Evolutionary conservation across 208 protist genomes (phyloP), one percentile per base, ranked within the genome.

Genomic region (Perkinsela sp.): DNA sequence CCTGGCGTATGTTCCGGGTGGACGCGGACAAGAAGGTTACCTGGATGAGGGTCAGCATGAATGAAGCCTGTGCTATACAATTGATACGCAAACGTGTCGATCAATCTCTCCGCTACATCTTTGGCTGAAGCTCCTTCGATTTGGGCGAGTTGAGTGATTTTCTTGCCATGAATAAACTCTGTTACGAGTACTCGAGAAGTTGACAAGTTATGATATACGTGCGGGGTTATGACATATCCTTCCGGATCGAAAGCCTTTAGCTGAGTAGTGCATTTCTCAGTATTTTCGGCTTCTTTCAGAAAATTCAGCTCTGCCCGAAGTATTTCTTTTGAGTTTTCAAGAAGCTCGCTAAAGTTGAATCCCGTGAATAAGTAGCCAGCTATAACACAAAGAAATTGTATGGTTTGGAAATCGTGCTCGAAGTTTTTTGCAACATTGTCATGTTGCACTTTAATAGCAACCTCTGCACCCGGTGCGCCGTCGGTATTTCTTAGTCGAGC

Each of bases 391-490:
- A 93, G 83, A 0, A 84, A 2, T 22, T 80, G 69, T 70, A 92
- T 90, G 15, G 90, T 91, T 13, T 75, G 75, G 80, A 94, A 89
- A 76, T 94, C 87, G 0, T 81, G 84, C n/a, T 72, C 67, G 72
- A 93, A 91, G 29, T 84, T 80, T 71, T 85, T 76, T 0, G 77
- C 80, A 57, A 93, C 77, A 68, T 88, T 84, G 68, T 89, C 81
- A 75, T 90, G 90, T 78, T 93, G 89, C 66, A 94, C 88, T 80
- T 96, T 96, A 32, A 96, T 84, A 13, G 93, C 93, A 0, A 96
- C 90, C 2, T 93, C 84, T 28, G 72, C 66, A 31, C 82, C 74
- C 30, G 83, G 78, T 28, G 77, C 71, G 30, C 68, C 76, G 29
- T 89, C 74, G 22, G 65, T 72, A n/a, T 73, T 82, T 30, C 28